Evolutionary conservation across 2,329 filamentous ascomycete species (phyloP), one percentile per base, ranked within the genome.

Genomic region (Penicillium paneum): DNA sequence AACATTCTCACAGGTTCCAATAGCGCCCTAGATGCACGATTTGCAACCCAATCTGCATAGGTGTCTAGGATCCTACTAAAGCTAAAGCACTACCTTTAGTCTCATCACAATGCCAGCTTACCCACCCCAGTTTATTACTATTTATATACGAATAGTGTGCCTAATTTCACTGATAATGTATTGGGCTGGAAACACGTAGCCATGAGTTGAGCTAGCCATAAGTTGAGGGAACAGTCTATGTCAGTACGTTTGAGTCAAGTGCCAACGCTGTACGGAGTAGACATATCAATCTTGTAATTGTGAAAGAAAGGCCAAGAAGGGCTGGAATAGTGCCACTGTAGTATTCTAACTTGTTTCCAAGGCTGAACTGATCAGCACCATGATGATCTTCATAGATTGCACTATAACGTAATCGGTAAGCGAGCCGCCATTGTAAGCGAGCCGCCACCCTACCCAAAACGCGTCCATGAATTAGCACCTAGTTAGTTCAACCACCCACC

Each of bases 31-130:
- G 15, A 34, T 31, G 29, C 26, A 44, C 40, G 32, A 44, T 29
- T 36, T 26, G 15, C n/a, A 15, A 35, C 26, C 43, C n/a, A 39
- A 28, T 28, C 40, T 54, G 52, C 52, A 54, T 44, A 7, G n/a
- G 3, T 32, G 34, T 29, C 34, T 28, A 26, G 46, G 40, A 40
- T 54, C 24, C 10, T n/a, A 12, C 5, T 34, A 21, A 28, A 36
- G 52, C 21, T 38, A 38, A 36, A 44, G 39, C 46, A 50, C 19
- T 11, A 17, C 31, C 38, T 17, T 29, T 26, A 31, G 10, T 28
- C 31, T 44, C 40, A 21, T 54, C 28, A 44, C 49, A 39, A 42
- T 40, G 49, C 57, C 55, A 54, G 55, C 60, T 60, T 60, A 54
- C 57, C 41, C 29, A 35, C 34, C 38, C 28, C 3, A 3, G 13